These are phyloP conservation scores for Phalaenopsis hybrid DNA, from an alignment of 116 monocot species.

Conservation along the genomic window DNA sequence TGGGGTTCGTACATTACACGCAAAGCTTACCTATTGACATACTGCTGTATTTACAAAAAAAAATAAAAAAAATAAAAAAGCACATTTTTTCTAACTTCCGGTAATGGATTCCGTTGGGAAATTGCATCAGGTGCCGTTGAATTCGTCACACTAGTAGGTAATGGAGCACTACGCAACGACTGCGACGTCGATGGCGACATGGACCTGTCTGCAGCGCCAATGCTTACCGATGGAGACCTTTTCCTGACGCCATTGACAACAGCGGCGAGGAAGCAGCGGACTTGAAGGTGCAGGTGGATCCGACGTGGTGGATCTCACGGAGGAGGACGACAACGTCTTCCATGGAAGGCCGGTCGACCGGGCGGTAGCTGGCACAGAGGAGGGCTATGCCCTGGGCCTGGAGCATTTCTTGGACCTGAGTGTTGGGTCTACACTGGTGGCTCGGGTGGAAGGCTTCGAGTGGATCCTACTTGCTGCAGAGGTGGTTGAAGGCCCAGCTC, in stretches of 20 bases:
- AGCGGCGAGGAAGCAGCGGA: not conserved
- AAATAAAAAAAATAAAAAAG: no score
- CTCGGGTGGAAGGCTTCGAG: slow-evolving; percentile 48
- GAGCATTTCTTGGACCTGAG: slow-evolving; percentile 70
- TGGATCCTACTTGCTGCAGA: slow-evolving; percentile 48
- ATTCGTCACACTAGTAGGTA: not conserved
- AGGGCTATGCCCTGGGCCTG: slow-evolving; percentile 72
- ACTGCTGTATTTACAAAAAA: no score
- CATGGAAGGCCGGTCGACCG: slow-evolving; percentile 78
- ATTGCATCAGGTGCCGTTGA: not conserved
- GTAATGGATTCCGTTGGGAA: no score
- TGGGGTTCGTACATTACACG: no score
- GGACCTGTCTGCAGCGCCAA: no score
- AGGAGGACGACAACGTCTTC: slow-evolving; percentile 75
- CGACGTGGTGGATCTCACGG: slow-evolving; percentile 48
- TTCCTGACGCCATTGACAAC: not conserved
- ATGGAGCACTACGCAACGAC: not conserved
- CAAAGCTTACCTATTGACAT: no score
- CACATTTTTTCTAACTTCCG: no score
- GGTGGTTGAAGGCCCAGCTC: slow-evolving; percentile 59
- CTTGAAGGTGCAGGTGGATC: not conserved
- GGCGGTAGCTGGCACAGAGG: slow-evolving; percentile 56
- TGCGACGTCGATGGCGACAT: not conserved
- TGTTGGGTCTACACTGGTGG: slow-evolving; percentile 40
- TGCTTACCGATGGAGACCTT: no score